Evolutionary conservation across 2,329 filamentous ascomycete species (phyloP).

Genomic region (Botryotinia globosa): DNA sequence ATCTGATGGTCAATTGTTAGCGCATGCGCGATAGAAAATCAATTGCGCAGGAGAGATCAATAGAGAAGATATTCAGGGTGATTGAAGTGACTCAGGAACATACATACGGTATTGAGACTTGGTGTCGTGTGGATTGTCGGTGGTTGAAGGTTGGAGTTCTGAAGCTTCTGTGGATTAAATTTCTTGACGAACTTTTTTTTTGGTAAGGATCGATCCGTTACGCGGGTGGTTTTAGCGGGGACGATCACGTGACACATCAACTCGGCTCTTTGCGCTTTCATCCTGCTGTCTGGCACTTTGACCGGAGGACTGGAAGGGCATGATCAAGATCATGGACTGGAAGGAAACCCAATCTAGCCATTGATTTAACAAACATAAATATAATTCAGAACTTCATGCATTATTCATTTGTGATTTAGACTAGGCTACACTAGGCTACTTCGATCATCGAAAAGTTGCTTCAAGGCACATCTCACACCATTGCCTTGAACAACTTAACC

Average conservation of each 20-base stretch:
- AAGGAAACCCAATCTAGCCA: not conserved
- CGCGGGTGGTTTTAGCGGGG: not conserved
- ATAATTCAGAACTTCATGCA: conserved; percentile 34
- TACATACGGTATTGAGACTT: not conserved
- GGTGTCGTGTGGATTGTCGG: not conserved
- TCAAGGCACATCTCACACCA: conserved; percentile 22
- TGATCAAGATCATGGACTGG: not conserved
- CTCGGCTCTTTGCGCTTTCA: not conserved
- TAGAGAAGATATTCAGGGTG: not conserved
- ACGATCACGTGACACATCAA: not conserved
- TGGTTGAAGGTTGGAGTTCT: not conserved
- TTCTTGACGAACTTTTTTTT: conserved; percentile 18
- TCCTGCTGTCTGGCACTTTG: too few species aligned
- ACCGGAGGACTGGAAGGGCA: not conserved
- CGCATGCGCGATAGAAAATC: not conserved
- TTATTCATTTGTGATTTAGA: conserved; percentile 36
- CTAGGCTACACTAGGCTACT: conserved; percentile 36
- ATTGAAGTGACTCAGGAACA: not conserved
- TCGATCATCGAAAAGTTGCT: conserved; percentile 32
- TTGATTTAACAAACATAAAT: not conserved
- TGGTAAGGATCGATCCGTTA: not conserved
- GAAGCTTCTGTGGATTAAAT: conserved; percentile 15
- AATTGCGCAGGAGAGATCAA: not conserved
- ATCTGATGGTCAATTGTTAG: not conserved
- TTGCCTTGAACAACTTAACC: conserved; percentile 18